These are phyloP conservation scores for Erysimum pusillum DNA, from an alignment of 441 rosid genomes.

Conservation along the genomic window DNA sequence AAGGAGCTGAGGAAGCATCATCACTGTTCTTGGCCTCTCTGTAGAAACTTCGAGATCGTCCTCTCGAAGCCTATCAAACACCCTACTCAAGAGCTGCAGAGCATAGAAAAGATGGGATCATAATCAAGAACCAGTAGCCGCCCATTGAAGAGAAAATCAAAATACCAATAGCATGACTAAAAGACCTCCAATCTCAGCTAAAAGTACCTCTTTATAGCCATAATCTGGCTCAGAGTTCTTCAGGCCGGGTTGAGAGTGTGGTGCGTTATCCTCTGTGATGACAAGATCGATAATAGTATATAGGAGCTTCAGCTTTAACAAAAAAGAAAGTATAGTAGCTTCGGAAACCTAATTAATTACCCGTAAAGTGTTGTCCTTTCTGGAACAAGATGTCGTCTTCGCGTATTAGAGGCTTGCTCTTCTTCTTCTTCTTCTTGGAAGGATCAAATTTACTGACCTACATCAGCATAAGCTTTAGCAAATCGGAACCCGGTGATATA, in stretches of 20 bases:
- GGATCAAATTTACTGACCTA: conserved; percentile 52
- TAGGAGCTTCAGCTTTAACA: not conserved
- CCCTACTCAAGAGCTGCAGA: conserved; percentile 60
- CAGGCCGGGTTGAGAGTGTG: conserved; percentile 36
- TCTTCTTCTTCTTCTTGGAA: conserved; percentile 61
- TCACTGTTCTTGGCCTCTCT: conserved; percentile 62
- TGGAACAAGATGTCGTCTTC: conserved; percentile 51
- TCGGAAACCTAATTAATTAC: conserved; percentile 27
- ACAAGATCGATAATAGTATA: not conserved
- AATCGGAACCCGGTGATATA: conserved; percentile 4
- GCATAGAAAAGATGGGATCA: conserved; percentile 11
- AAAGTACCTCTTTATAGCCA: conserved; percentile 56
- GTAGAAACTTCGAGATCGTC: conserved; percentile 63
- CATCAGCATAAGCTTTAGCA: conserved; percentile 31
- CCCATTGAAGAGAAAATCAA: not conserved
- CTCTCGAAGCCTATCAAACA: conserved; percentile 55
- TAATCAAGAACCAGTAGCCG: conserved; percentile 9
- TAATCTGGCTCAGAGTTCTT: conserved; percentile 55
- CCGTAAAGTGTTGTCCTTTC: conserved; percentile 46
- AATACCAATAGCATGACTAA: not conserved
- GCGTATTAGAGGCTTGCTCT: conserved; percentile 46
- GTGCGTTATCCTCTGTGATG: conserved; percentile 35
- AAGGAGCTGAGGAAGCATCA: conserved; percentile 67
- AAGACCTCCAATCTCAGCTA: conserved; percentile 9
- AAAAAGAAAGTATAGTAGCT: too few relatives aligned